These are phyloP conservation scores for Rhizophora mangle DNA, from an alignment of 345 rosid species.

Conservation along the genomic window DNA sequence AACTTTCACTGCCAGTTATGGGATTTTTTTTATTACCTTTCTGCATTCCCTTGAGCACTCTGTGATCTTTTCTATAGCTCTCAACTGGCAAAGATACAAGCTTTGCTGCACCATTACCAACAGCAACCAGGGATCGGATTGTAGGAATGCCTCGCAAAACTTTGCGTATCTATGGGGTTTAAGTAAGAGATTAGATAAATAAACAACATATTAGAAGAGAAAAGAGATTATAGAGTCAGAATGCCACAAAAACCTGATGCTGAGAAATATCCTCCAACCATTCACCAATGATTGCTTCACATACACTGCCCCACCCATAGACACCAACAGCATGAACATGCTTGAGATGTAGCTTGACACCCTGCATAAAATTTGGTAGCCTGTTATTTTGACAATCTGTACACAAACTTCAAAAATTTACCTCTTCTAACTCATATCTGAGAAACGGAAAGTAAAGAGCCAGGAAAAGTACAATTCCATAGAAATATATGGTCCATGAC, in stretches of 20 bases:
- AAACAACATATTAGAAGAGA: neutral
- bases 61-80: slow-evolving; percentile 79
- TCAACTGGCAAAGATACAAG: slow-evolving; percentile 81
- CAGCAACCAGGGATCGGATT: slow-evolving; percentile 69
- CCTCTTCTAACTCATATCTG: neutral
- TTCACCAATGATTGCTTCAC: slow-evolving; percentile 3
- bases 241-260: neutral
- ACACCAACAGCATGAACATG: slow-evolving; percentile 72
- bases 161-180: slow-evolving; percentile 7
- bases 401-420: slow-evolving; percentile 13
- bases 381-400: slow-evolving; percentile 18
- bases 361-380: slow-evolving; percentile 51
- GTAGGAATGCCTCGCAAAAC: slow-evolving; percentile 67
- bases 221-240: slow-evolving; percentile 30
- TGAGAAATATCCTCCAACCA: slow-evolving; percentile 3
- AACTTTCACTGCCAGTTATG: neutral
- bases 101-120: slow-evolving; percentile 75
- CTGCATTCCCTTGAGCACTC: slow-evolving; percentile 84
- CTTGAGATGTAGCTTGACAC: slow-evolving; percentile 84
- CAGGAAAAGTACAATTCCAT: too few species aligned
- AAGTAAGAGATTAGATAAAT: neutral
- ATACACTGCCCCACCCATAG: slow-evolving; percentile 3
- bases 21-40: slow-evolving; percentile 52
- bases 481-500: too few species aligned
- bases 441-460: neutral